A percentile compares a stretch with the other conserved stretches of the same genome.
These are phyloP conservation scores for Musa itinerans DNA, from an alignment of 176 grass and related monocot species.

Conservation along the genomic window DNA sequence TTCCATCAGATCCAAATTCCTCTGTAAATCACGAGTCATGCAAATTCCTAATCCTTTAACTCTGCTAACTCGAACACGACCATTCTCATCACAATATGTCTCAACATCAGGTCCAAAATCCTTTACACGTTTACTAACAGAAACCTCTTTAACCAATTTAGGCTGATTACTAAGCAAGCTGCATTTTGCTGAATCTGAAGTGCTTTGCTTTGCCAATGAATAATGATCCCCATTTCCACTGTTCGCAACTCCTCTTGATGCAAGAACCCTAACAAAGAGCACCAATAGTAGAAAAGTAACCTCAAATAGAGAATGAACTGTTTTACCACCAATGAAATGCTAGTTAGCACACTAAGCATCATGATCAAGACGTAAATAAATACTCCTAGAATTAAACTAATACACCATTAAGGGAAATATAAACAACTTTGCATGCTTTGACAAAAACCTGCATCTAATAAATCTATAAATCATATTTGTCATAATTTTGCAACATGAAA, in stretches of 20 bases:
- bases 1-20: slow-evolving; percentile 97
- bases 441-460: neutral
- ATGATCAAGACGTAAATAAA: neutral
- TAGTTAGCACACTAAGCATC: neutral
- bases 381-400: neutral
- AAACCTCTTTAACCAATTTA: slow-evolving; percentile 32
- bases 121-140: slow-evolving; percentile 23
- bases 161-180: slow-evolving; percentile 26
- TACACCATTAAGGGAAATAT: neutral
- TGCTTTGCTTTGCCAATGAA: slow-evolving; percentile 23
- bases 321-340: too few species aligned
- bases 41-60: slow-evolving; percentile 79
- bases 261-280: slow-evolving; percentile 31
- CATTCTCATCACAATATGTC: slow-evolving; percentile 80
- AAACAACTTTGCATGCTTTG: too few species aligned
- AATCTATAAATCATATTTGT: neutral
- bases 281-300: neutral
- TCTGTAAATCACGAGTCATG: slow-evolving; percentile 97
- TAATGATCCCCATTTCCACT: slow-evolving; percentile 32
- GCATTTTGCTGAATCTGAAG: slow-evolving; percentile 10
- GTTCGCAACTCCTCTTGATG: slow-evolving; percentile 37
- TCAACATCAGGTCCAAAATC: slow-evolving; percentile 80
- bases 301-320: too few species aligned
- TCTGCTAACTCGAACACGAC: slow-evolving; percentile 69
- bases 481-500: neutral